phyloP scores from a whole-genome alignment of 208 protist genomes.

The Lotmaria passim region DNA sequence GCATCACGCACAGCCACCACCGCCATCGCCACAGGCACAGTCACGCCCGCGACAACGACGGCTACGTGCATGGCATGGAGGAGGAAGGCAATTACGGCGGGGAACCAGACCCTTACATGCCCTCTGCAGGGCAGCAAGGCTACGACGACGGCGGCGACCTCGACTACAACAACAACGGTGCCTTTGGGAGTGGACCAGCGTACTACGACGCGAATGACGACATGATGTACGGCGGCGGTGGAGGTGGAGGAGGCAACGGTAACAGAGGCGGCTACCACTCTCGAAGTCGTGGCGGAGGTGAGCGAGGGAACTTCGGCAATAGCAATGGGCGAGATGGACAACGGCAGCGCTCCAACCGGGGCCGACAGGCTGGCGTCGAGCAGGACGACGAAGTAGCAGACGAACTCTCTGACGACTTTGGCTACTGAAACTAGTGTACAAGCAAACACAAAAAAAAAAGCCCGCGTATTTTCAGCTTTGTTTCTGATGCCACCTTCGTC shows the following conservation, averaged over 20 bases:
- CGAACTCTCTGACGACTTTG: conserved; percentile 36
- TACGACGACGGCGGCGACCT: conserved; percentile 3
- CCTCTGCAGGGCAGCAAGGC: not conserved
- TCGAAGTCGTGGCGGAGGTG: conserved; percentile 7
- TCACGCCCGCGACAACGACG: conserved; percentile 1
- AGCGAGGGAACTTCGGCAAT: conserved; percentile 13
- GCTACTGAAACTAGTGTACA: conserved; percentile 8
- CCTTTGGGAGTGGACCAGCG: not conserved
- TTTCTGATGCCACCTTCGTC: conserved; percentile 4
- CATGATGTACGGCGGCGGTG: conserved; percentile 16
- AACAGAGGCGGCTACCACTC: conserved; percentile 6
- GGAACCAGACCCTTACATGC: conserved; percentile 29
- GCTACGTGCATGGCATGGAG: conserved; percentile 1
- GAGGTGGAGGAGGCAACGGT: conserved; percentile 14
- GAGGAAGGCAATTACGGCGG: conserved; percentile 22
- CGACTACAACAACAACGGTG: not conserved
- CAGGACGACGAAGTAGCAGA: conserved; percentile 43
- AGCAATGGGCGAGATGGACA: conserved; percentile 15
- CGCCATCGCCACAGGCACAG: conserved; percentile 24
- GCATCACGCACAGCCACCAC: conserved; percentile 32
- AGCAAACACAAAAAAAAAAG: not conserved
- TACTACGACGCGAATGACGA: conserved; percentile 35
- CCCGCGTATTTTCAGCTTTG: not conserved
- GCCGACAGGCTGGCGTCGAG: conserved; percentile 24
- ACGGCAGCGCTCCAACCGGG: conserved; percentile 20